Evolutionary conservation across 2,329 filamentous ascomycete genomes (phyloP).

Genomic region (Diaporthe vexans): DNA sequence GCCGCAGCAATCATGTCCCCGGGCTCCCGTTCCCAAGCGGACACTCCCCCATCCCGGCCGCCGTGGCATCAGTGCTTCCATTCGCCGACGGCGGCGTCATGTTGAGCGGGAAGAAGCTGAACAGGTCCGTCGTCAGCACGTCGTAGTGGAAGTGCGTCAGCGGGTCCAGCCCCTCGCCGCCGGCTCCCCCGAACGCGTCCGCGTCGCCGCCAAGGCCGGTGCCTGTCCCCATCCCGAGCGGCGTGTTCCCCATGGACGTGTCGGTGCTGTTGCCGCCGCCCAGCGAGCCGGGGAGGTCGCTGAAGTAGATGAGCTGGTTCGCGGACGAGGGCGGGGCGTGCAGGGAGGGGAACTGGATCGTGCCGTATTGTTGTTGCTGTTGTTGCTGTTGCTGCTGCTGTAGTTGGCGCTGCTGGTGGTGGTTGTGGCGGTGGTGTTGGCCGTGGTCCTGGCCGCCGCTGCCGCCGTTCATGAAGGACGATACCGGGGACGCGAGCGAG

Average conservation of each 20-base stretch:
- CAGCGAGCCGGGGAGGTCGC: conserved; percentile 40
- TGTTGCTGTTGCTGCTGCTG: neutral
- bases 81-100: conserved; percentile 41
- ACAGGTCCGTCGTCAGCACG: conserved; percentile 49
- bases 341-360: conserved; percentile 45
- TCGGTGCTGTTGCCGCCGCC: conserved; percentile 14
- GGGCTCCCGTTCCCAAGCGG: conserved; percentile 12
- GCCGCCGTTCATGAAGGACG: conserved; percentile 8
- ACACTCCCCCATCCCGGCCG: neutral
- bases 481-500: conserved; percentile 23
- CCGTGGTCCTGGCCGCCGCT: neutral
- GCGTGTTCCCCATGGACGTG: neutral
- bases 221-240: conserved; percentile 16
- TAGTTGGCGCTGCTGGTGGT: neutral
- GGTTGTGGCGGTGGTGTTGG: neutral
- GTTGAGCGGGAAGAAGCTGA: conserved; percentile 47
- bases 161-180: conserved; percentile 38
- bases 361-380: conserved; percentile 22
- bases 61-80: neutral
- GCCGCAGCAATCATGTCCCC: neutral
- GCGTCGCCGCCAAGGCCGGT: neutral
- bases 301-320: conserved; percentile 46
- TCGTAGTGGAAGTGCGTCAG: conserved; percentile 44
- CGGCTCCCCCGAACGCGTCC: conserved; percentile 12
- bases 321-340: conserved; percentile 36